Conservation (phyloP, 257 asterid species). For the Primulina tabacum region DNA sequence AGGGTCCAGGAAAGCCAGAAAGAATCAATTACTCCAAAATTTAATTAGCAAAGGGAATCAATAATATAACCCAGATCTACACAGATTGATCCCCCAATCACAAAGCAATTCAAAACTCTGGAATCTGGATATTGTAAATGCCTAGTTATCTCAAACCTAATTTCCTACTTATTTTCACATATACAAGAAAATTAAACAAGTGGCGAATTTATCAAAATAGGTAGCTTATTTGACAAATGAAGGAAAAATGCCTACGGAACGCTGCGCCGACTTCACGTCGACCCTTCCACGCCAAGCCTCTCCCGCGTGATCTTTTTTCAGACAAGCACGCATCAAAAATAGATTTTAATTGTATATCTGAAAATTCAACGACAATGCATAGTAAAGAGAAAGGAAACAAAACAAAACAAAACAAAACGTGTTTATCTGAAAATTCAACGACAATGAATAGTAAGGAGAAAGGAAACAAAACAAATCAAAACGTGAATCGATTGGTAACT, state of each 20-base stretch:
- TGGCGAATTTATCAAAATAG: conserved; percentile 11
- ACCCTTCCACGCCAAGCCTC: conserved; percentile 15
- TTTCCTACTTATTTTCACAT: not conserved
- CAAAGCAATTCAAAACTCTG: too few relatives aligned
- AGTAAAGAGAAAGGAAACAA: not conserved
- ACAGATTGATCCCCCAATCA: not conserved
- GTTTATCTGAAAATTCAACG: not conserved
- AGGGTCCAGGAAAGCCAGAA: not conserved
- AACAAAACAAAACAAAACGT: not conserved
- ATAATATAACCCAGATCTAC: not conserved
- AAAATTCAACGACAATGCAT: not conserved
- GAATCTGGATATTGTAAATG: not conserved
- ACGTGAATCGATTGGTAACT: conserved; percentile 30
- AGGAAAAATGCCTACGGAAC: not conserved
- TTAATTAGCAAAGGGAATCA: not conserved
- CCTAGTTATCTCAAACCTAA: not conserved
- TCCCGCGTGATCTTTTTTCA: not conserved
- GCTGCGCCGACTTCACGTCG: conserved; percentile 35
- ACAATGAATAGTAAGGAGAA: not conserved
- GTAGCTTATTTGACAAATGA: conserved; percentile 11
- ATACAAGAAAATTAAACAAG: conserved; percentile 30
- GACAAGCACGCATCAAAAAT: conserved; percentile 33
- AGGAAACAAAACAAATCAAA: not conserved
- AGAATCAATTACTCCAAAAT: conserved; percentile 4
- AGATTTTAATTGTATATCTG: not conserved